Conservation (phyloP, 805 yeast species). For the Yarrowia sp. region DNA sequence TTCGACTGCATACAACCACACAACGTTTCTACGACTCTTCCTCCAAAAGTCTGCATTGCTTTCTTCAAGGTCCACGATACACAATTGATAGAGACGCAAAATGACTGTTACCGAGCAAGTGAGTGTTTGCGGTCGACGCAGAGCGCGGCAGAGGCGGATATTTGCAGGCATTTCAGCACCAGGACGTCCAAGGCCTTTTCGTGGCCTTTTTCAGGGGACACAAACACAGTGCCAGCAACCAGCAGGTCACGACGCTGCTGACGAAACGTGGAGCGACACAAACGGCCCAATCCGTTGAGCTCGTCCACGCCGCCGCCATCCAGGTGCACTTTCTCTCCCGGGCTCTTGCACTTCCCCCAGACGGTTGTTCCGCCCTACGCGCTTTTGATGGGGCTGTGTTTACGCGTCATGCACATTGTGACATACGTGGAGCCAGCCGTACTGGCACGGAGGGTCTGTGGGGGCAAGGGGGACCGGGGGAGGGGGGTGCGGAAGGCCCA, state of each 20-base stretch:
- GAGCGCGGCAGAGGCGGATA: neutral
- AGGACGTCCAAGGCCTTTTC: too few relatives aligned
- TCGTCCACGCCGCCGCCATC: too few relatives aligned
- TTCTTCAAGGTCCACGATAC: conserved; percentile 21
- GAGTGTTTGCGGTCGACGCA: neutral
- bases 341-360: neutral
- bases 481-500: too few relatives aligned
- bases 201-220: too few relatives aligned
- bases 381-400: conserved; percentile 12
- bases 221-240: too few relatives aligned
- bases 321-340: neutral
- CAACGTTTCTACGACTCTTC: conserved; percentile 9
- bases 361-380: conserved; percentile 1
- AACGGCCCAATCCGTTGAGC: too few relatives aligned
- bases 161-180: too few relatives aligned
- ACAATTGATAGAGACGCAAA: conserved; percentile 24
- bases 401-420: conserved; percentile 20
- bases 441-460: neutral
- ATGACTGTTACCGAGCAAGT: conserved; percentile 26
- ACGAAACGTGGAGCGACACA: too few relatives aligned
- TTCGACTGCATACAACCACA: conserved; percentile 10
- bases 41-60: conserved; percentile 25
- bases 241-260: too few relatives aligned
- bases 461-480: too few relatives aligned
- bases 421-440: conserved; percentile 14